Evolutionary conservation across 148 eudicot genomes (phyloP).

Genomic region (Chenopodium suecicum): DNA sequence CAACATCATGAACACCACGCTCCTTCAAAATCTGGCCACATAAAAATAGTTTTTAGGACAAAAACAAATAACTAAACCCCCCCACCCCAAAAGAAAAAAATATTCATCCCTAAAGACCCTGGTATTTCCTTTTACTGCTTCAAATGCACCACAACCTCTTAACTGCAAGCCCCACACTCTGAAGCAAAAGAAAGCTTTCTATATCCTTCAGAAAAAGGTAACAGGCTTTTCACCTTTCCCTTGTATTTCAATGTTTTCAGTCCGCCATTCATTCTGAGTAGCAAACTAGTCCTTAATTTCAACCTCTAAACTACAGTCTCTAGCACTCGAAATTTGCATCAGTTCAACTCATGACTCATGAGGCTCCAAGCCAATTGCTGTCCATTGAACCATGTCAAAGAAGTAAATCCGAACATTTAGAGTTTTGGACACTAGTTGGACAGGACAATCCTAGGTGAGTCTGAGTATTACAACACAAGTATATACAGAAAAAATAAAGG

Average conservation of each 20-base stretch:
- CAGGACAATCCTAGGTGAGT: background rate
- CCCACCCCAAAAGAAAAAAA: background rate
- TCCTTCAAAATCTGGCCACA: slow-evolving; percentile 63
- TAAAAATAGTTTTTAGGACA: background rate
- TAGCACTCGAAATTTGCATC: background rate
- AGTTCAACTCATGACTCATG: background rate
- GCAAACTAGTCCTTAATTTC: background rate
- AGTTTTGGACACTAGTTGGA: background rate
- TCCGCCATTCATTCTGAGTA: background rate
- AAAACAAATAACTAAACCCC: slow-evolving; percentile 1
- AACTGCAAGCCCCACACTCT: background rate
- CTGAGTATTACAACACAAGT: background rate
- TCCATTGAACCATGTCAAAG: background rate
- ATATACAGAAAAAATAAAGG: background rate
- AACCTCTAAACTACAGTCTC: background rate
- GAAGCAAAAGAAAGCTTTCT: background rate
- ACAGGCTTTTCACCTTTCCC: background rate
- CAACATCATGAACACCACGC: slow-evolving; percentile 59
- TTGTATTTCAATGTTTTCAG: background rate
- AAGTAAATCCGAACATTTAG: background rate
- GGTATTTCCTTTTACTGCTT: background rate
- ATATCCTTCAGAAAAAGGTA: background rate
- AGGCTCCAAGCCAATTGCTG: background rate
- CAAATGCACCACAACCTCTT: background rate
- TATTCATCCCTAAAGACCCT: background rate